phyloP scores from a whole-genome alignment of 148 eudicot species.

The Camellia granthamiana region DNA sequence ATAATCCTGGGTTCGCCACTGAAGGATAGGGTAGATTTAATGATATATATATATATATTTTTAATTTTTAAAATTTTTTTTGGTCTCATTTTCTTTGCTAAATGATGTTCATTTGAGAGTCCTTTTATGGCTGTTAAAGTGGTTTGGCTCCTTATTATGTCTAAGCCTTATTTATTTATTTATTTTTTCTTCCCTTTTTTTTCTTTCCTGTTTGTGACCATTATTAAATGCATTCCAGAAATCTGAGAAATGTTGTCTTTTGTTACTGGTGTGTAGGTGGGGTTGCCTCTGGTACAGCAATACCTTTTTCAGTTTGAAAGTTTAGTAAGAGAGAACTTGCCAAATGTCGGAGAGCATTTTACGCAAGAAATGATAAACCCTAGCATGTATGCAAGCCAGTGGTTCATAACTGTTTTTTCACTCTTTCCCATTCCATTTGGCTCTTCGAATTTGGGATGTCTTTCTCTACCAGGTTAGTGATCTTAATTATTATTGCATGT shows the following conservation, averaged over 20 bases:
- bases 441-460: constrained; percentile 94
- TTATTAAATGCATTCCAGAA: background rate
- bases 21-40: too few relatives aligned
- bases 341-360: constrained; percentile 92
- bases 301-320: constrained; percentile 84
- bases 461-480: constrained; percentile 79
- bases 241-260: background rate
- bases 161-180: too few relatives aligned
- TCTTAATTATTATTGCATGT: background rate
- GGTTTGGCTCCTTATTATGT: too few relatives aligned
- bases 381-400: constrained; percentile 98
- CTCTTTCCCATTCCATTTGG: constrained; percentile 90
- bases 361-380: constrained; percentile 85
- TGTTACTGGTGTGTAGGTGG: constrained; percentile 55
- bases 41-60: too few relatives aligned
- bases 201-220: background rate
- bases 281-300: constrained; percentile 95
- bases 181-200: too few relatives aligned
- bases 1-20: too few relatives aligned
- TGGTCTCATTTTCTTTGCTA: too few relatives aligned
- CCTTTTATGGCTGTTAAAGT: too few relatives aligned
- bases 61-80: too few relatives aligned
- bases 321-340: constrained; percentile 73
- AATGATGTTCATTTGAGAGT: too few relatives aligned
- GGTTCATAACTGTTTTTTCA: constrained; percentile 97